phyloP scores from a whole-genome alignment of 176 grass and related monocot genomes.

The Paspalum notatum region DNA sequence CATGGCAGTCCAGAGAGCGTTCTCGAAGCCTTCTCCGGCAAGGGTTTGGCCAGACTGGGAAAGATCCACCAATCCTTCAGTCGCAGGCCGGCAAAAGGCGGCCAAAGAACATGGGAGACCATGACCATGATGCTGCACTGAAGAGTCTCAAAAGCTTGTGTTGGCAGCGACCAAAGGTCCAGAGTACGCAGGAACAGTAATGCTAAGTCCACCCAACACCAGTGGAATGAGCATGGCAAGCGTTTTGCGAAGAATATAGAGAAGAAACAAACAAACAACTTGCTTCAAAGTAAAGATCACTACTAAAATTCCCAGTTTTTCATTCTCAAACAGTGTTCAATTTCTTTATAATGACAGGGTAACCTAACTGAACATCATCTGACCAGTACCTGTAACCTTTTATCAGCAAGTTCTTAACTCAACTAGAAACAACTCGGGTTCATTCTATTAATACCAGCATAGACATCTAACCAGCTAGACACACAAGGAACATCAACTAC shows the following conservation, averaged over 20 bases:
- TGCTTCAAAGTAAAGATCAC: conserved; percentile 6
- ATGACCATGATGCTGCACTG: too few relatives aligned
- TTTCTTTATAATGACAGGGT: conserved; percentile 20
- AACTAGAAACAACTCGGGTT: conserved; percentile 29
- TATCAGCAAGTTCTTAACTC: conserved; percentile 35
- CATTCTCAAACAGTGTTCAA: neutral
- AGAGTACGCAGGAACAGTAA: too few relatives aligned
- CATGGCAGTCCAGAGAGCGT: too few relatives aligned
- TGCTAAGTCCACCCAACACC: too few relatives aligned
- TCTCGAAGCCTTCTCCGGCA: too few relatives aligned
- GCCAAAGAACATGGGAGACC: too few relatives aligned
- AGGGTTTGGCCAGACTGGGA: too few relatives aligned
- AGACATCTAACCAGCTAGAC: conserved; percentile 20
- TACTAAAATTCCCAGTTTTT: neutral
- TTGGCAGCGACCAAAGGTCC: neutral
- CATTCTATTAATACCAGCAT: conserved; percentile 44
- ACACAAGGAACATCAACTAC: conserved; percentile 30
- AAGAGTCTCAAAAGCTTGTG: too few relatives aligned
- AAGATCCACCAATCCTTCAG: too few relatives aligned
- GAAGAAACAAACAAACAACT: neutral
- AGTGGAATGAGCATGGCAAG: neutral
- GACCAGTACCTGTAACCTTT: neutral
- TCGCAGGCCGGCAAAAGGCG: too few relatives aligned
- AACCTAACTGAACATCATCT: conserved; percentile 26
- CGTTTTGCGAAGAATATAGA: neutral